Evolutionary conservation across 78 protist species (phyloP), one percentile per base, ranked within the genome.

Genomic region (Dictyostelium purpureum): DNA sequence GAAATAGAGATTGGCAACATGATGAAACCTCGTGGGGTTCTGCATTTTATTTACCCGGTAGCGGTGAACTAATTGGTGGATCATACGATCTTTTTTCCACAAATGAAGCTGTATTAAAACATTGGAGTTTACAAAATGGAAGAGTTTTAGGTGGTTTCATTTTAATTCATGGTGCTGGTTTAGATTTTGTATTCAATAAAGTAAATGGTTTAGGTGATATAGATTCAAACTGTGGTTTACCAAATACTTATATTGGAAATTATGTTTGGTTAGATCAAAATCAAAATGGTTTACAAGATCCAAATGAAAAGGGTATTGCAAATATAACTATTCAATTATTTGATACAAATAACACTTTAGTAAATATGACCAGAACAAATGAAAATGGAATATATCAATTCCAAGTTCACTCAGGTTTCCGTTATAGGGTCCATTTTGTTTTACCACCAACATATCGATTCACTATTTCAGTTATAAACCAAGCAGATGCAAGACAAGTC

Each of bases 131-230:
- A 0, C 9, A 7, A 5, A 79, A 45, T 37, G 88, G 88, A n/a
- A 31, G 51, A 4, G 1, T 24, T 9, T 10, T 33, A 16, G 14
- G 26, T 31, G 81, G 47, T 11, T 79, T 40, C 66, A 40, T 24
- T 40, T 31, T 77, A 37, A 77, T 77, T 37, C 52, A 28, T n/a
- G 61, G 37, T 26, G 61, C 47, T 40, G 35, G 47, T 18, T 6
- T 33, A 18, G 52, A 24, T 26, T 33, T n/a, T 61, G 47, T 33
- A 42, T 79, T 65, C 26, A 51, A 49, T 49, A 79, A 79, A 79
- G 33, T 79, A 3, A 79, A 79, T 79, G 76, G 76, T 31, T 47
- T 79, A 2, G 88, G 88, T 66, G 88, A 79, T 37, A 47, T 79
- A 12, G 88, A 61, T 33, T 19, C 67, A 24, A 63, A 52, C 16